Conservation (phyloP, 2,329 filamentous ascomycete species). For the Seiridium cupressi region DNA sequence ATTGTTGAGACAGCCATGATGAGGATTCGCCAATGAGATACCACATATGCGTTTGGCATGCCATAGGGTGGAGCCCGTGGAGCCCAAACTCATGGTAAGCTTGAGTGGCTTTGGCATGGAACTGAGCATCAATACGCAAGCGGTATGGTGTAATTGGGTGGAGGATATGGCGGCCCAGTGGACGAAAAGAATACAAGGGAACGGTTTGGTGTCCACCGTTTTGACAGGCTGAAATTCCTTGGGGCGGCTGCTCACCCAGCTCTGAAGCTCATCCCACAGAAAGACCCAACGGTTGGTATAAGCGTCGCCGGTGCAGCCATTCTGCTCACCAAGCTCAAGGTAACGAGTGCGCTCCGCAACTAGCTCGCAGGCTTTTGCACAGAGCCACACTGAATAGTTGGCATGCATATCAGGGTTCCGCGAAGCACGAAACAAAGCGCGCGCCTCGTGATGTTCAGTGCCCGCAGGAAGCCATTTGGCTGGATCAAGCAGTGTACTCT, state of each 20-base stretch:
- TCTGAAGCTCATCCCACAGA: constrained; percentile 49
- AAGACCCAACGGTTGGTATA: constrained; percentile 44
- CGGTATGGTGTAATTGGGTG: constrained; percentile 57
- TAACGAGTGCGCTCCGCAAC: constrained; percentile 46
- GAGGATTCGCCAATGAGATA: constrained; percentile 54
- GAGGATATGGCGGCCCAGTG: constrained; percentile 55
- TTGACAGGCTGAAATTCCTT: constrained; percentile 44
- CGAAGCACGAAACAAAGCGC: constrained; percentile 29
- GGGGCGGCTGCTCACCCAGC: constrained; percentile 46
- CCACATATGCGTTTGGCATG: constrained; percentile 55
- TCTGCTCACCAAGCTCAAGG: constrained; percentile 43
- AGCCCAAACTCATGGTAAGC: constrained; percentile 11
- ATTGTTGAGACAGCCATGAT: constrained; percentile 55
- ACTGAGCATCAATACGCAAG: constrained; percentile 49
- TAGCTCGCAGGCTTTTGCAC: constrained; percentile 49
- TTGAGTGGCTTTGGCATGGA: constrained; percentile 32
- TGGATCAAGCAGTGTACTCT: constrained; percentile 48
- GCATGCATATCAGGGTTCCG: constrained; percentile 53
- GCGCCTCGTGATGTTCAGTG: constrained; percentile 32
- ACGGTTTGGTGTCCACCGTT: constrained; percentile 40
- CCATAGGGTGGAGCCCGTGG: constrained; percentile 44
- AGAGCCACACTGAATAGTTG: constrained; percentile 58
- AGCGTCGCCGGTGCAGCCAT: constrained; percentile 36
- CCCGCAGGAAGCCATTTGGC: constrained; percentile 45
- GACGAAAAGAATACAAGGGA: constrained; percentile 50